Evolutionary conservation across 2,329 filamentous ascomycete genomes (phyloP), one percentile per base, ranked within the genome.

Genomic region (Tolypocladium nubicola): DNA sequence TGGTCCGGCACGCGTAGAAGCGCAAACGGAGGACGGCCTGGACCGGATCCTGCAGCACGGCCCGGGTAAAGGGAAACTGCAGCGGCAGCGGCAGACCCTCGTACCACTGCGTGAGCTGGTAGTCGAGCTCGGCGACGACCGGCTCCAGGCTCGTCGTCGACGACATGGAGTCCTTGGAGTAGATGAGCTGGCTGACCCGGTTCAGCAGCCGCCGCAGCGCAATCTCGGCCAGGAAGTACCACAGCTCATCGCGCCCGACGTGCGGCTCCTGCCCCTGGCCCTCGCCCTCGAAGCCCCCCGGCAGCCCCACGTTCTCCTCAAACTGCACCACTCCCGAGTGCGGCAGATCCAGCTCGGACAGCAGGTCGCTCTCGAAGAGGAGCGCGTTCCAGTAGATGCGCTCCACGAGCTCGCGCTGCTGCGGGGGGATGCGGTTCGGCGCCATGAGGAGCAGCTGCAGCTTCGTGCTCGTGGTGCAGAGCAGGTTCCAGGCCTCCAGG

Each of bases 191-290:
- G 73, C 86, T 90, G 65, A 90, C 87, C 58, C 88, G 80, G 68
- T 91, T 91, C 63, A 93, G 79, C 4, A 94, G 80, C 57, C 89
- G 79, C 52, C 89, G 82, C 14, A 94, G 75, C 5, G 88, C 89
- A 61, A 94, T 92, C 66, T 93, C 89, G 41, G 89, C 89, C 37
- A 93, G 75, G 64, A 93, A 93, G 67, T 94, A 94, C 88, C 89
- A 93, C 16, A 93, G 76, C 59, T 93, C 88, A 64, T 93, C 89
- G 53, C 84, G 81, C 14, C 87, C 88, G 9, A 84, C 82, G 30
- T 55, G 75, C 61, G 82, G 75, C 61, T 82, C 80, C 9, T 77
- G 76, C 61, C 26, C 26, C 26, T 30, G 26, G 4, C 86, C 82
- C 59, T 86, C 83, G n/a, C 85, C 84, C 65, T 89, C 87, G 62